These are phyloP conservation scores for Botrytis tulipae DNA, from an alignment of 2,329 filamentous ascomycete species.

Conservation along the genomic window DNA sequence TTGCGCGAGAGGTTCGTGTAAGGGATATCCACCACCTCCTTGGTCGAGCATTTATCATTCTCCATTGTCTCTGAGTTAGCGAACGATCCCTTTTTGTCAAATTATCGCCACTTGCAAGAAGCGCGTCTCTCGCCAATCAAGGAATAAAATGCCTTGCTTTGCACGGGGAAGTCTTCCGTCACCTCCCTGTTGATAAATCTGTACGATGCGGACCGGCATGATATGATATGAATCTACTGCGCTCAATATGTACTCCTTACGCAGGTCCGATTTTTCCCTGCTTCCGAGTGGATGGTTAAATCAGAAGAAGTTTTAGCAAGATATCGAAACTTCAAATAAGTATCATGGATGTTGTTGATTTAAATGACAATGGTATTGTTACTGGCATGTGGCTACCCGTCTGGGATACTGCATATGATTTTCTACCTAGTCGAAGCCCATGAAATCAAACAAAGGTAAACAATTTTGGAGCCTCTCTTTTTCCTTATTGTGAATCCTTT, in stretches of 20 bases:
- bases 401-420: not conserved
- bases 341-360: not conserved
- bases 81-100: constrained; percentile 4
- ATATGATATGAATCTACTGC: not conserved
- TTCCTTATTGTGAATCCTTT: not conserved
- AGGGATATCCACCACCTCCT: constrained; percentile 15
- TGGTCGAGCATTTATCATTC: constrained; percentile 10
- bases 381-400: not conserved
- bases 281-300: constrained; percentile 13
- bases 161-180: constrained; percentile 6
- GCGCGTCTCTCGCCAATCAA: not conserved
- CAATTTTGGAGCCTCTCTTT: not conserved
- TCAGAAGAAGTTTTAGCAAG: not conserved
- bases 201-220: not conserved
- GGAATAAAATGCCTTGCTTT: not conserved
- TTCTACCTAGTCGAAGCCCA: not conserved
- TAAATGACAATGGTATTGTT: not conserved
- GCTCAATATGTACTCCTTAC: constrained; percentile 8
- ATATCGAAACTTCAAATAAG: not conserved
- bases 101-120: not conserved
- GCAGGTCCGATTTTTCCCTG: not conserved
- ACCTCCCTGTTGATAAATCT: not conserved
- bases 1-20: not conserved
- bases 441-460: not conserved
- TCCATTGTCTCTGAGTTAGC: constrained; percentile 8